phyloP scores from a whole-genome alignment of 805 yeast genomes.

The Phaffomyces opuntiae region DNA sequence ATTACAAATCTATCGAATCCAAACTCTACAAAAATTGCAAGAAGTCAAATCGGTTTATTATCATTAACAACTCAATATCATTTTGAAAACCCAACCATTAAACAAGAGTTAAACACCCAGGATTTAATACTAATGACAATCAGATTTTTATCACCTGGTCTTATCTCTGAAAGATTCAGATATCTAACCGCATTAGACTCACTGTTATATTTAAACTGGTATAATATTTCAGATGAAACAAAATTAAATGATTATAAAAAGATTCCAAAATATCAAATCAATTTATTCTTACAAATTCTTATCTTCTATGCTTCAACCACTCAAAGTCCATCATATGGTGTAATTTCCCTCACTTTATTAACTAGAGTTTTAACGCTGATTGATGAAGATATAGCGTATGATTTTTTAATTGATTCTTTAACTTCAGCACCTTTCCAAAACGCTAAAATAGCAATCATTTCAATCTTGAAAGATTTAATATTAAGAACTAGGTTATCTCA shows the following conservation, averaged over 20 bases:
- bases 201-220: constrained; percentile 32
- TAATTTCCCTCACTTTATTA: constrained; percentile 50
- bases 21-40: constrained; percentile 24
- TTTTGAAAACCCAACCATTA: constrained; percentile 6
- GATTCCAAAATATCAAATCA: constrained; percentile 28
- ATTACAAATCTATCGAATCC: constrained; percentile 23
- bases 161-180: constrained; percentile 19
- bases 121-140: constrained; percentile 36
- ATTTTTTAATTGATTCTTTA: constrained; percentile 58
- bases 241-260: constrained; percentile 12
- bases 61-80: constrained; percentile 21
- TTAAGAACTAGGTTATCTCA: constrained; percentile 25
- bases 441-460: constrained; percentile 52
- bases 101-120: constrained; percentile 10
- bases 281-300: constrained; percentile 35
- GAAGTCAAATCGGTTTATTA: constrained; percentile 29
- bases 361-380: constrained; percentile 54
- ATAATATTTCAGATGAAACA: constrained; percentile 21
- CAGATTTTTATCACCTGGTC: constrained; percentile 34
- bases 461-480: constrained; percentile 63
- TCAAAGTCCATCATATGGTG: constrained; percentile 31
- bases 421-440: constrained; percentile 58
- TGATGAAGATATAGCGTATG: constrained; percentile 50
- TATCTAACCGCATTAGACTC: constrained; percentile 23
- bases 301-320: constrained; percentile 31